Conservation (phyloP, 2,329 filamentous ascomycete genomes). For the Nemania sp. region DNA sequence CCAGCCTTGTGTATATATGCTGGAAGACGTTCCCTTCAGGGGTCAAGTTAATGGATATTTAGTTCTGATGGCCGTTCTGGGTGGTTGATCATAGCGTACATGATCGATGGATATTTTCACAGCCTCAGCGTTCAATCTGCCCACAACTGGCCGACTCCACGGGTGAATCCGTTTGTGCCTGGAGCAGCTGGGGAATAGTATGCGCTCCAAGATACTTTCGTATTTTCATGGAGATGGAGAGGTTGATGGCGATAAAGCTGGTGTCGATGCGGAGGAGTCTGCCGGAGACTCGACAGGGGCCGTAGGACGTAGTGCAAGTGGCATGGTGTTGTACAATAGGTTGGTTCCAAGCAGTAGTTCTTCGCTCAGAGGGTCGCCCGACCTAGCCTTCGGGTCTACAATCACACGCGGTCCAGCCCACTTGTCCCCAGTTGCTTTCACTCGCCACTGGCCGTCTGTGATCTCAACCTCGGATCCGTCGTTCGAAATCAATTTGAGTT, state of each 20-base stretch:
- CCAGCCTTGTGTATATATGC: background rate
- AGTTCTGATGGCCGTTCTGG: background rate
- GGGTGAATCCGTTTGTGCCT: background rate
- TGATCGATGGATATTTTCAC: too few species aligned
- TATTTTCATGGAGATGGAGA: slow-evolving; percentile 6
- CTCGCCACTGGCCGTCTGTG: slow-evolving; percentile 26
- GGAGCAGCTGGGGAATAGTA: background rate
- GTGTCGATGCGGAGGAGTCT: slow-evolving; percentile 8
- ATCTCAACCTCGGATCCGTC: slow-evolving; percentile 27
- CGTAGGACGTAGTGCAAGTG: background rate
- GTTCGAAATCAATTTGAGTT: slow-evolving; percentile 29
- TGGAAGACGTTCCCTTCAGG: background rate
- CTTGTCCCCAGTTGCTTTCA: slow-evolving; percentile 12
- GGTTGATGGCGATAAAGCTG: slow-evolving; percentile 2
- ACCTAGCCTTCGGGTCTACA: background rate
- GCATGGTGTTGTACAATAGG: slow-evolving; percentile 11
- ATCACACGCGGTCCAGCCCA: background rate
- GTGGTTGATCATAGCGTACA: too few species aligned
- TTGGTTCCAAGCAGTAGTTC: slow-evolving; percentile 10
- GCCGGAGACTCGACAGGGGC: slow-evolving; percentile 1
- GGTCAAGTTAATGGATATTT: background rate
- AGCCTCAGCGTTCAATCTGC: too few species aligned
- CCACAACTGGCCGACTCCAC: too few species aligned
- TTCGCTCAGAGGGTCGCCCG: background rate
- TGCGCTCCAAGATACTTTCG: background rate